Percentiles rank a stretch among this genome's conserved stretches.
These are phyloP conservation scores for Hypoxylon fuscum DNA, from an alignment of 495 filamentous ascomycete genomes.

Conservation along the genomic window DNA sequence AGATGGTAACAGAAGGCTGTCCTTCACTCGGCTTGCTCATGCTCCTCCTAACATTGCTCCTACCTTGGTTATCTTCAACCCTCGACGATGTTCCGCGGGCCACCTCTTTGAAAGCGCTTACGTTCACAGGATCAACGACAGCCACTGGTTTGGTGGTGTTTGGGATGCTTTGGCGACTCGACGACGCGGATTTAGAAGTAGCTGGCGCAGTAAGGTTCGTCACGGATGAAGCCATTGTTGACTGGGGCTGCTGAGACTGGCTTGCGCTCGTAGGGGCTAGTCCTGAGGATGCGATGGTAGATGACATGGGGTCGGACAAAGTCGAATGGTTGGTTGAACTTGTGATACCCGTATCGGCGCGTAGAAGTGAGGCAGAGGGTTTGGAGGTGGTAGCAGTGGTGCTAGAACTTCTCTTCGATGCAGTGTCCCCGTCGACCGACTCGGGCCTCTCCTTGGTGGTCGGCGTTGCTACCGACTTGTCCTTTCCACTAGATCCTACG, in stretches of 20 bases:
- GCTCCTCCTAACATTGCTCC: slow-evolving; percentile 44
- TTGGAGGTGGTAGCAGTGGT: slow-evolving; percentile 52
- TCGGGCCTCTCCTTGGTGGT: slow-evolving; percentile 38
- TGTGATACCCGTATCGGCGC: slow-evolving; percentile 49
- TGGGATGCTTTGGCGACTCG: slow-evolving; percentile 58
- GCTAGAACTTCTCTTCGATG: slow-evolving; percentile 48
- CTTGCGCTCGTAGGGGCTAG: slow-evolving; percentile 47
- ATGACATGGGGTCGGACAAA: slow-evolving; percentile 48
- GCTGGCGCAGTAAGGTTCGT: slow-evolving; percentile 52
- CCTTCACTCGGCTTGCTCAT: slow-evolving; percentile 48
- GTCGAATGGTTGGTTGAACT: slow-evolving; percentile 48
- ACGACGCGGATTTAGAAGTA: slow-evolving; percentile 61
- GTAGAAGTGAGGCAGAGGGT: slow-evolving; percentile 42
- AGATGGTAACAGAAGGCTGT: slow-evolving; percentile 24
- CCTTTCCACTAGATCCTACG: slow-evolving; percentile 72
- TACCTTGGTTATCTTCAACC: slow-evolving; percentile 47
- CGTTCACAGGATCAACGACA: slow-evolving; percentile 63
- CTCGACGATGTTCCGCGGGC: slow-evolving; percentile 50
- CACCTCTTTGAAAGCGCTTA: slow-evolving; percentile 63
- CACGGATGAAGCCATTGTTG: slow-evolving; percentile 65
- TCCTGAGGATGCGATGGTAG: slow-evolving; percentile 48
- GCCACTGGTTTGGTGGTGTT: slow-evolving; percentile 56
- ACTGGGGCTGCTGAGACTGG: slow-evolving; percentile 52
- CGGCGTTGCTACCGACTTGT: slow-evolving; percentile 50
- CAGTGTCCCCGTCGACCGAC: slow-evolving; percentile 50